Percentiles rank a stretch among this genome's conserved stretches.
Evolutionary conservation across 371 early-diverging fungal species (phyloP).

Genomic region (Thermomucor indicae-seudaticae): DNA sequence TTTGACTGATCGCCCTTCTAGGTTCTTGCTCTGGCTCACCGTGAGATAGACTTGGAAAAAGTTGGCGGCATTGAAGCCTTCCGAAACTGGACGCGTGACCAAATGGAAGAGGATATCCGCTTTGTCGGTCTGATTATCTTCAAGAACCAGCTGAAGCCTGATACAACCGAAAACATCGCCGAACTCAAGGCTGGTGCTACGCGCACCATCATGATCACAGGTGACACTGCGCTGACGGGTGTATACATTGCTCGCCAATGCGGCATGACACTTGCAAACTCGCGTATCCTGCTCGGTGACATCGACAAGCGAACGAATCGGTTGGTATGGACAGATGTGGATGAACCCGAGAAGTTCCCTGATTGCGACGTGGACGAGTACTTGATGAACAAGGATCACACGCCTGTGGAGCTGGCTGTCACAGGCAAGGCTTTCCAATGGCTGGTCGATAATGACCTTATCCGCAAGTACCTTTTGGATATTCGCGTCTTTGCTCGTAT

Average conservation of each 20-base stretch:
- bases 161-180: slow-evolving; percentile 66
- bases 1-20: no score
- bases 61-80: slow-evolving; percentile 38
- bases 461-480: slow-evolving; percentile 47
- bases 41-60: slow-evolving; percentile 39
- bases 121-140: slow-evolving; percentile 81
- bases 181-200: slow-evolving; percentile 74
- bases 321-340: slow-evolving; percentile 54
- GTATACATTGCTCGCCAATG: slow-evolving; percentile 80
- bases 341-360: slow-evolving; percentile 31
- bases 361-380: slow-evolving; percentile 32
- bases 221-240: slow-evolving; percentile 89
- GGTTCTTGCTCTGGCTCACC: slow-evolving; percentile 70
- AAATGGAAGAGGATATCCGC: slow-evolving; percentile 60
- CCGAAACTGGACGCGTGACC: slow-evolving; percentile 49
- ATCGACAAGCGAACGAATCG: slow-evolving; percentile 18
- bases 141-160: slow-evolving; percentile 82
- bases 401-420: slow-evolving; percentile 61
- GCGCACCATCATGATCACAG: slow-evolving; percentile 89
- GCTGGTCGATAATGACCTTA: slow-evolving; percentile 35
- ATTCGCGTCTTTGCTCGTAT: slow-evolving; percentile 78
- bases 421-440: slow-evolving; percentile 69
- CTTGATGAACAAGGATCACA: slow-evolving; percentile 24
- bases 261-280: slow-evolving; percentile 56
- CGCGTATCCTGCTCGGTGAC: slow-evolving; percentile 51